Conservation (phyloP, 148 eudicot species). For the Rhododendron vialii region DNA sequence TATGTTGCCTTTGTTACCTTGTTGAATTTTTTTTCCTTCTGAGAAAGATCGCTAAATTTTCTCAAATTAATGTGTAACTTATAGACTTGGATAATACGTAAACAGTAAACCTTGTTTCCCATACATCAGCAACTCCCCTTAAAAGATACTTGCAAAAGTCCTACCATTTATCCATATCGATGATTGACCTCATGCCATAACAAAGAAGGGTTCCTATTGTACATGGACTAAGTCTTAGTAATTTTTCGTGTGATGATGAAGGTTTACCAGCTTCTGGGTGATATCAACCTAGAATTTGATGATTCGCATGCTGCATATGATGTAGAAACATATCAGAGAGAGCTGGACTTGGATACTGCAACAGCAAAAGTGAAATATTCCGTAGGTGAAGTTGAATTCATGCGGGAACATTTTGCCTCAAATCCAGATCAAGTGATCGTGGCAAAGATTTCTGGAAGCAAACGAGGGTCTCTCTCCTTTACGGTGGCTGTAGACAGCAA, state of each 20-base stretch:
- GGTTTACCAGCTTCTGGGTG: conserved; percentile 90
- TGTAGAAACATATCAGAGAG: conserved; percentile 51
- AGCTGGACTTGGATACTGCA: conserved; percentile 81
- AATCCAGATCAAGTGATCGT: conserved; percentile 75
- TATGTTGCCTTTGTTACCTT: conserved; percentile 28
- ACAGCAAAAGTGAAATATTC: conserved; percentile 62
- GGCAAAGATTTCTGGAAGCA: conserved; percentile 61
- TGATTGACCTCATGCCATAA: not conserved
- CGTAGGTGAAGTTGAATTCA: conserved; percentile 49
- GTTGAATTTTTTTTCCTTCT: not conserved
- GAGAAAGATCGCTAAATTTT: not conserved
- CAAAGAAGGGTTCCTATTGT: not conserved
- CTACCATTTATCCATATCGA: not conserved
- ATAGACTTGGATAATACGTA: not conserved
- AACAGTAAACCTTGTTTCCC: not conserved
- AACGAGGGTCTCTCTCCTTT: conserved; percentile 59
- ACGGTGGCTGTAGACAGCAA: conserved; percentile 62
- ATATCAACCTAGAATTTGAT: conserved; percentile 70
- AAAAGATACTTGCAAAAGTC: not conserved
- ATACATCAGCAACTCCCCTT: not conserved
- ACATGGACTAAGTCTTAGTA: not conserved
- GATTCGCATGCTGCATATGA: conserved; percentile 36
- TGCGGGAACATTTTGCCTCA: conserved; percentile 73
- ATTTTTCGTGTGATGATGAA: conserved; percentile 23
- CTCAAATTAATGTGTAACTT: not conserved